These are phyloP conservation scores for Kwoniella dendrophila DNA, from an alignment of 768 basidiomycete genomes.

Conservation along the genomic window DNA sequence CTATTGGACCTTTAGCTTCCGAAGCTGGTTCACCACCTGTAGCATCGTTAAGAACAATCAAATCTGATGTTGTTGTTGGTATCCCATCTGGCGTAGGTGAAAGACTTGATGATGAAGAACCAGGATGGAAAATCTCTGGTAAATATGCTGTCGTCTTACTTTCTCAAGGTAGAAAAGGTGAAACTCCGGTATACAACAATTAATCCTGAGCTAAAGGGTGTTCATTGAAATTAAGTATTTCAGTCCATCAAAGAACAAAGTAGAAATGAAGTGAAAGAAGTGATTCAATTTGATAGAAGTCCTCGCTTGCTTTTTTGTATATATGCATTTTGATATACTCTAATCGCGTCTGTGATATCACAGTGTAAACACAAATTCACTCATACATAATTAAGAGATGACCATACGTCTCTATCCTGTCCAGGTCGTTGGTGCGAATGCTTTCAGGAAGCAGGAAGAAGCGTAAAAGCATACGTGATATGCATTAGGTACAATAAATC, in stretches of 20 bases:
- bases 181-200: conserved; percentile 63
- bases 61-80: conserved; percentile 87
- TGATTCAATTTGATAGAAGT: too few relatives aligned
- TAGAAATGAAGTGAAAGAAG: too few relatives aligned
- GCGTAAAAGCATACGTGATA: too few relatives aligned
- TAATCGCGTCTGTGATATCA: too few relatives aligned
- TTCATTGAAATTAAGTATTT: background rate
- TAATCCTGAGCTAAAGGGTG: too few relatives aligned
- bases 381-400: too few relatives aligned
- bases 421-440: too few relatives aligned
- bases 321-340: background rate
- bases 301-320: background rate
- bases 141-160: conserved; percentile 92
- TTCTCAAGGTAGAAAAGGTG: conserved; percentile 84
- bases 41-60: conserved; percentile 85
- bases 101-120: conserved; percentile 77
- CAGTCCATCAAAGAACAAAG: too few relatives aligned
- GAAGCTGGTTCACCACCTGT: conserved; percentile 83
- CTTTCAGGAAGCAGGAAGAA: too few relatives aligned
- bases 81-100: conserved; percentile 63
- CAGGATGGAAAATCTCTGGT: conserved; percentile 95
- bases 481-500: too few relatives aligned
- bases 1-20: conserved; percentile 90
- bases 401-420: too few relatives aligned
- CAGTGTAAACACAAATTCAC: too few relatives aligned